Base-by-base conservation (phyloP, 1,284 basidiomycete species). In the Chiua sp. region DNA sequence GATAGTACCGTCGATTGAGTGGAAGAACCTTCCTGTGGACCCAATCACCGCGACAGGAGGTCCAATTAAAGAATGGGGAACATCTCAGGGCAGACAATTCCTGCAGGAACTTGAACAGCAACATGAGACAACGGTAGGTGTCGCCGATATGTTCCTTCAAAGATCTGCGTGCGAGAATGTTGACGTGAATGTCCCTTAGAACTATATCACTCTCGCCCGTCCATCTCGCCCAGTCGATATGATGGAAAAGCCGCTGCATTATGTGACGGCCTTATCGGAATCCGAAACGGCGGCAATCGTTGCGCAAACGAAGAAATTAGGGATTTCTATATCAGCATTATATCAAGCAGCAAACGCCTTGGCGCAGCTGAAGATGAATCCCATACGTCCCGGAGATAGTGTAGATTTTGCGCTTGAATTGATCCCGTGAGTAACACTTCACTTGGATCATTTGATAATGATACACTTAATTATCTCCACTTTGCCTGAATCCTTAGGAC, bases 21-120 rank as follows among this genome's bases (percentile, higher is more conserved):
- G 66, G 68, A 70, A 56, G 51, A 66, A 70, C 47, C 64, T 68
- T 26, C 60, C 68, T 1, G 68, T 64, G 18, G 68, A 70, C 49
- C 68, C 68, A 3, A 53, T 68, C 10, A 59, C 61, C 8, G 68
- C 66, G 3, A 70, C 53, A 0, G 66, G 66, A 33, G 66, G 68
- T 2, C 55, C 37, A 16, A 52, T 47, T 20, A 26, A 58, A 3
- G 66, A 64, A 15, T 68, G 66, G 66, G 59, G 37, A 18, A 56
- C 56, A n/a, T 35, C 18, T 16, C 28, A 15, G 1, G 68, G 66
- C 20, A 26, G 7, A 3, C 55, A 3, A 30, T 55, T 68, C 55
- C 5, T 68, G 20, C 51, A 59, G 15, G 66, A 61, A 5, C 53
- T 60, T 4, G 37, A 35, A 1, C 57, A 57, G 15, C 54, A 68